A percentile compares a stretch with the other conserved stretches of the same genome.
Evolutionary conservation across 768 basidiomycete genomes (phyloP).

Genomic region (Agaricus subrufescens): DNA sequence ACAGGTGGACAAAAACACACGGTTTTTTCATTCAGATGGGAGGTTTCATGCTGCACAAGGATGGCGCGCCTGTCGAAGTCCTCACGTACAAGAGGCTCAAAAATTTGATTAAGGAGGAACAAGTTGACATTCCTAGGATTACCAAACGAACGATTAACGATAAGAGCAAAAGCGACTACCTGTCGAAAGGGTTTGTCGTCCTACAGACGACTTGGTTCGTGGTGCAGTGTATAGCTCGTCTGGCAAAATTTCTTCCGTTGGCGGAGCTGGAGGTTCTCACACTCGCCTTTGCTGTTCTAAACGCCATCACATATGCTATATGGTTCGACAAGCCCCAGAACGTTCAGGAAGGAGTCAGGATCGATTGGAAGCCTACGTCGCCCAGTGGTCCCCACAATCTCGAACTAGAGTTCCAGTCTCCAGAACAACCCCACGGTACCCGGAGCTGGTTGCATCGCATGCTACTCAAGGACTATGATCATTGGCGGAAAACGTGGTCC

Average conservation of each 20-base stretch:
- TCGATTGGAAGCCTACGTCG: background rate
- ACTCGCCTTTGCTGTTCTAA: background rate
- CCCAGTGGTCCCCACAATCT: too few relatives aligned
- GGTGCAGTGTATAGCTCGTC: constrained; percentile 1
- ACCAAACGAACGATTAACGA: constrained; percentile 16
- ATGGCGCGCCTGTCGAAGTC: background rate
- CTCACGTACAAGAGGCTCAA: constrained; percentile 6
- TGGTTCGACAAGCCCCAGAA: constrained; percentile 1
- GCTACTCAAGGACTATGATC: background rate
- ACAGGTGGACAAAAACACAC: constrained; percentile 13
- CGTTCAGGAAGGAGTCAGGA: background rate
- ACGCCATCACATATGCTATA: background rate
- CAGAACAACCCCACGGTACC: background rate
- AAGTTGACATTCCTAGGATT: constrained; percentile 11
- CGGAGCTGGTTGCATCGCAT: background rate
- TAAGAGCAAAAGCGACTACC: constrained; percentile 21
- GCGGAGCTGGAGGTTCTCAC: constrained; percentile 2
- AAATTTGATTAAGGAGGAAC: background rate
- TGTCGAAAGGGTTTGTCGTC: constrained; percentile 18
- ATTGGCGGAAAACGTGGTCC: background rate
- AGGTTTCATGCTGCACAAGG: constrained; percentile 10
- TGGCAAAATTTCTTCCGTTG: background rate
- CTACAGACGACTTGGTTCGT: constrained; percentile 20
- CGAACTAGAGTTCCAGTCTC: too few relatives aligned
- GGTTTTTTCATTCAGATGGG: constrained; percentile 12